Percentiles rank a stretch among this genome's conserved stretches.
Evolutionary conservation across 768 basidiomycete species (phyloP).

Genomic region (Suillus weaverae): DNA sequence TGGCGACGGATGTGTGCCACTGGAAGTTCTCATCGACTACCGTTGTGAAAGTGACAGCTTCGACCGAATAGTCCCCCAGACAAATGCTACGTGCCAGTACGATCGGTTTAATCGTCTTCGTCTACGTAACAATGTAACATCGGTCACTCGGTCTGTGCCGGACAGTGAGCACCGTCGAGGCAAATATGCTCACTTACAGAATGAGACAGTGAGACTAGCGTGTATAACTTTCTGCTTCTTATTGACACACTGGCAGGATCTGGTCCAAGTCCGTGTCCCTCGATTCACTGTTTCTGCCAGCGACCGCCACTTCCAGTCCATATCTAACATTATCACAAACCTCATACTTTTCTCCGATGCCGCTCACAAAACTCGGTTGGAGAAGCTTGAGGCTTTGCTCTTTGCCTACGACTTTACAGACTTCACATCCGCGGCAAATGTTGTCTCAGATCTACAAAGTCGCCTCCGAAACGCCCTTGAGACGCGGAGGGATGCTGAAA

Average conservation of each 20-base stretch:
- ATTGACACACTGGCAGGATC: constrained; percentile 53
- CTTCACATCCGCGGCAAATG: constrained; percentile 64
- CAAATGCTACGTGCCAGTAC: constrained; percentile 80
- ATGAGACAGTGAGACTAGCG: constrained; percentile 54
- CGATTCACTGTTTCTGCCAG: constrained; percentile 86
- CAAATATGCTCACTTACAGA: constrained; percentile 50
- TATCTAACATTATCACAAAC: constrained; percentile 85
- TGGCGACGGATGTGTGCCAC: constrained; percentile 66
- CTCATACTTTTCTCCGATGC: constrained; percentile 90
- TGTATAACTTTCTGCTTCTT: not conserved
- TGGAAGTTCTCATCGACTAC: constrained; percentile 87
- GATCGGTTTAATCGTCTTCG: constrained; percentile 95
- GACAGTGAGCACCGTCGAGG: constrained; percentile 37
- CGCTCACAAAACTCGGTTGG: constrained; percentile 72
- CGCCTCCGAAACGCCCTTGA: constrained; percentile 67
- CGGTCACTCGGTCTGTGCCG: constrained; percentile 37
- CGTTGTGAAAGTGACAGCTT: constrained; percentile 80
- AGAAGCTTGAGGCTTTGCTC: constrained; percentile 77
- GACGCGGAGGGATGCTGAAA: constrained; percentile 43
- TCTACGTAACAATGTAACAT: constrained; percentile 68
- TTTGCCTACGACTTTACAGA: constrained; percentile 90
- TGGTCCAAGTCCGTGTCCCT: constrained; percentile 78
- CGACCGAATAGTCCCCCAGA: constrained; percentile 88
- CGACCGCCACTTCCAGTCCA: constrained; percentile 77
- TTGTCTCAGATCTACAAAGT: constrained; percentile 70